phyloP scores from a whole-genome alignment of 805 yeast genomes.

The Lipomyces chichibuensis region DNA sequence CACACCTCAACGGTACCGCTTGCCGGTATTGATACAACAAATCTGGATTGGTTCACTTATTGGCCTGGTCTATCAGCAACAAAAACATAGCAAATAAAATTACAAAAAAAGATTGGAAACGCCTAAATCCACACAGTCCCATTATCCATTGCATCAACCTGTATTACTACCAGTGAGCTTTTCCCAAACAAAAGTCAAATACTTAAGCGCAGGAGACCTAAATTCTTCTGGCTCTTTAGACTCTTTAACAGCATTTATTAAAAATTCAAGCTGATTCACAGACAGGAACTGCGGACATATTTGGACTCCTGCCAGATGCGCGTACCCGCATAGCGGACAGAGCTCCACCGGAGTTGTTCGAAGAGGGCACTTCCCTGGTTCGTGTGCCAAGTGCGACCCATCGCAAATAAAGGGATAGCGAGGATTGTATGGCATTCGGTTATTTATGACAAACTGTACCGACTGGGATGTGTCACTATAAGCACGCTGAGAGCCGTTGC shows the following conservation, averaged over 20 bases:
- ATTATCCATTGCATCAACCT: not conserved
- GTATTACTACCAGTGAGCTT: not conserved
- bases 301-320: constrained; percentile 10
- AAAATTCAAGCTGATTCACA: constrained; percentile 5
- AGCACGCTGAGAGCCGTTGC: not conserved
- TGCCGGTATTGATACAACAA: too few relatives aligned
- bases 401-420: constrained; percentile 17
- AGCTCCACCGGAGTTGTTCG: constrained; percentile 13
- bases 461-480: not conserved
- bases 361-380: constrained; percentile 25
- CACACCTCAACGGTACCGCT: too few relatives aligned
- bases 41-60: too few relatives aligned
- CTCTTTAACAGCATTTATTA: not conserved
- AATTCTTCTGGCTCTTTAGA: constrained; percentile 8
- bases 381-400: constrained; percentile 21
- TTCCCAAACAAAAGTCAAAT: not conserved
- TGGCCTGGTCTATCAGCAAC: too few relatives aligned
- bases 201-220: not conserved
- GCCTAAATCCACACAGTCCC: not conserved
- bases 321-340: constrained; percentile 23
- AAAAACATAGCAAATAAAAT: too few relatives aligned
- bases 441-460: not conserved
- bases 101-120: too few relatives aligned
- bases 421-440: constrained; percentile 2
- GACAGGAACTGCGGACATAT: constrained; percentile 18